Evolutionary conservation across 495 filamentous ascomycete genomes (phyloP).

Genomic region (Neurospora sp.): DNA sequence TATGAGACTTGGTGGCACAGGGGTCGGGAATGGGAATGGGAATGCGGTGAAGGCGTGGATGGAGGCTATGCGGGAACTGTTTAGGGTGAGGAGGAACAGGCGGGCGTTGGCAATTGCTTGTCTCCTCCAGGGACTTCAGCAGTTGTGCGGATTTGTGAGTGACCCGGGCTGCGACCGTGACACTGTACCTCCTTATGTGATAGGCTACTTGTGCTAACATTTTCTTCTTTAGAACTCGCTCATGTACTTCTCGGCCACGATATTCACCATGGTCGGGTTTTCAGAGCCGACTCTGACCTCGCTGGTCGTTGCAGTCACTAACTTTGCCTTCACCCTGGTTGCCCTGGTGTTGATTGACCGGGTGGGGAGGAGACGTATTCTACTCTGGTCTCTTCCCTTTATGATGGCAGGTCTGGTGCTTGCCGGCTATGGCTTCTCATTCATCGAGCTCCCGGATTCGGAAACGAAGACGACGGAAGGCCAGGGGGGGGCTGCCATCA

Average conservation of each 20-base stretch:
- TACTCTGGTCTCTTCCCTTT: slow-evolving; percentile 74
- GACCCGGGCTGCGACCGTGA: not conserved
- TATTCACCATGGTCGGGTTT: slow-evolving; percentile 75
- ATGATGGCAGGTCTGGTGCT: slow-evolving; percentile 66
- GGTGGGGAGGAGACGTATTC: slow-evolving; percentile 68
- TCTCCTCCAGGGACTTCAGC: slow-evolving; percentile 78
- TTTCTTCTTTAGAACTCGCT: slow-evolving; percentile 54
- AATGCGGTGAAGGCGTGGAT: slow-evolving; percentile 19
- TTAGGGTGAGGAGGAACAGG: slow-evolving; percentile 53
- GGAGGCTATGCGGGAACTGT: slow-evolving; percentile 45
- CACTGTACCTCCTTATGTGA: not conserved
- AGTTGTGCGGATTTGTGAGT: slow-evolving; percentile 77
- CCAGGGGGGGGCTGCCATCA: slow-evolving; percentile 36
- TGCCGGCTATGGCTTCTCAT: slow-evolving; percentile 57
- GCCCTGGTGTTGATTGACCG: slow-evolving; percentile 73
- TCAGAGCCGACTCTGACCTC: slow-evolving; percentile 70
- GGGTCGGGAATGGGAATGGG: not conserved
- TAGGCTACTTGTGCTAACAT: slow-evolving; percentile 5
- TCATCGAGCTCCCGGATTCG: slow-evolving; percentile 31
- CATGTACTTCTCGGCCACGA: slow-evolving; percentile 93
- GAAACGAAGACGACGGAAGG: slow-evolving; percentile 10
- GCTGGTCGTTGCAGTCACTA: slow-evolving; percentile 71
- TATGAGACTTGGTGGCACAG: slow-evolving; percentile 18
- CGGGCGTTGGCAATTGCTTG: slow-evolving; percentile 76
- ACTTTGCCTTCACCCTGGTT: slow-evolving; percentile 68